phyloP scores from a whole-genome alignment of 352 stramenopile species.

The Discostella stelligera region DNA sequence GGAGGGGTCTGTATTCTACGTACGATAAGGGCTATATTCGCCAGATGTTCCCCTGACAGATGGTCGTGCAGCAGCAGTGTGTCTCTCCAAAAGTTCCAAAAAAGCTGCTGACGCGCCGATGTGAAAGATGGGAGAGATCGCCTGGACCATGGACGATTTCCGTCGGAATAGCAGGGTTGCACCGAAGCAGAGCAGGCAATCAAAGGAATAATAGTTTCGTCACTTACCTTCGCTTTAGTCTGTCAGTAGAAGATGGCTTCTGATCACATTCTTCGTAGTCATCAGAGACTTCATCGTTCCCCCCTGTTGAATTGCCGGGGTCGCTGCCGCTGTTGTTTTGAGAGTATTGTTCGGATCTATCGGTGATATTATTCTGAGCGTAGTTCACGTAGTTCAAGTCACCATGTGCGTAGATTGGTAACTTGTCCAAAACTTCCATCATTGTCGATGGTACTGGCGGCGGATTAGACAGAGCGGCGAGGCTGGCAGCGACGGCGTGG shows the following conservation, averaged over 20 bases:
- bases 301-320: not conserved
- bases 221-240: conserved; percentile 41
- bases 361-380: not conserved
- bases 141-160: not conserved
- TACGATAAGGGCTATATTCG: not conserved
- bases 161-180: not conserved
- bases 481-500: not conserved
- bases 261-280: conserved; percentile 11
- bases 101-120: not conserved
- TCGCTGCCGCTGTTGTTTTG: conserved; percentile 9
- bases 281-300: conserved; percentile 15
- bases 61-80: not conserved
- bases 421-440: not conserved
- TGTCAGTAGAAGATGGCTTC: conserved; percentile 41
- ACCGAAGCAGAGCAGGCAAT: not conserved
- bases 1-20: not conserved
- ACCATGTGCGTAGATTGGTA: not conserved
- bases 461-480: not conserved
- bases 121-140: not conserved
- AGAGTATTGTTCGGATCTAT: conserved; percentile 6
- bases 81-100: not conserved
- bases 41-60: not conserved
- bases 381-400: not conserved
- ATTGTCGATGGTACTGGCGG: not conserved
- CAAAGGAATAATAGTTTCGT: not conserved